Evolutionary conservation across 805 yeast species (phyloP).

Genomic region (Saccharomycopsis synnaedendra): DNA sequence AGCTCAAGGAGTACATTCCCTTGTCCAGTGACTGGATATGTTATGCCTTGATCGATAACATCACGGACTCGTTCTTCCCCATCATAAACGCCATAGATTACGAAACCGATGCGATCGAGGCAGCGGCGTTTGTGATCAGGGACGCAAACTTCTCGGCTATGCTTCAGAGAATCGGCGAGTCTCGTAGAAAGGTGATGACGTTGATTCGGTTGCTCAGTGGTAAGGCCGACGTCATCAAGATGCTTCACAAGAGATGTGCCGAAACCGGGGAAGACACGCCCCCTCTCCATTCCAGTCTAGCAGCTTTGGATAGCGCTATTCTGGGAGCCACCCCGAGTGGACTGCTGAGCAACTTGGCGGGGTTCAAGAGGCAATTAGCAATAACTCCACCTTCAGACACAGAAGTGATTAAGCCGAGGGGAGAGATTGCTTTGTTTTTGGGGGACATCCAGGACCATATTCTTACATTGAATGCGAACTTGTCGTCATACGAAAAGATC

Average conservation of each 20-base stretch:
- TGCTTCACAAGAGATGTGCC: constrained; percentile 84
- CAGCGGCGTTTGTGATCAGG: constrained; percentile 72
- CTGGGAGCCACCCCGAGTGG: not conserved
- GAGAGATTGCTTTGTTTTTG: constrained; percentile 81
- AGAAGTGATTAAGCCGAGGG: constrained; percentile 41
- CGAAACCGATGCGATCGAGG: constrained; percentile 60
- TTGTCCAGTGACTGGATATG: constrained; percentile 58
- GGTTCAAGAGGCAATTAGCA: too few species aligned
- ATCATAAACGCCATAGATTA: constrained; percentile 44
- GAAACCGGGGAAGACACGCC: not conserved
- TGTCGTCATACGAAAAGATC: constrained; percentile 84
- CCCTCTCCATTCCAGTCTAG: not conserved
- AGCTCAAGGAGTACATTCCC: constrained; percentile 47
- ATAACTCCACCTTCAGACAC: not conserved
- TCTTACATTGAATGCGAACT: constrained; percentile 88
- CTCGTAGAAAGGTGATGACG: constrained; percentile 87
- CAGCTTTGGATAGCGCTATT: not conserved
- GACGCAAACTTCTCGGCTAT: constrained; percentile 65
- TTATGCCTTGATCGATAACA: constrained; percentile 55
- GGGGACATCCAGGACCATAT: constrained; percentile 98
- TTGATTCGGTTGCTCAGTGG: constrained; percentile 81
- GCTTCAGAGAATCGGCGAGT: constrained; percentile 77
- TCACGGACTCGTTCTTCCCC: constrained; percentile 55
- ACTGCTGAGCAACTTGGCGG: too few species aligned
- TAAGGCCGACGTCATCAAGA: constrained; percentile 91